Evolutionary conservation across 495 filamentous ascomycete genomes (phyloP), one percentile per base, ranked within the genome.

Genomic region (Melanomma pulvis-pyrius): DNA sequence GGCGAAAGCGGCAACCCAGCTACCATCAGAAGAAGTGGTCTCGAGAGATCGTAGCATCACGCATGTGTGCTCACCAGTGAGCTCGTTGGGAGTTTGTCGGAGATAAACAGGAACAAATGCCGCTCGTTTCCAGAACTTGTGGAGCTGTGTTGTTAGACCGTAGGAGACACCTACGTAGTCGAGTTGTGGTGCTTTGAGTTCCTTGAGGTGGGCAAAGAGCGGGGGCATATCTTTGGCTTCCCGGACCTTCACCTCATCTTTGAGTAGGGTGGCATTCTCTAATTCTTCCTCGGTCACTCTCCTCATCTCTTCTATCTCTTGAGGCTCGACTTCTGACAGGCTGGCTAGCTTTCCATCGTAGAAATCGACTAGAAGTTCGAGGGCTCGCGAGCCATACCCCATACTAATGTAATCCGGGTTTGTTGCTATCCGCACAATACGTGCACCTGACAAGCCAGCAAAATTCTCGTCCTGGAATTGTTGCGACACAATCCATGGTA

Each of bases 401-500:
- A 96, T 97, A 51, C 82, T 84, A n/a, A 82, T 82, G 70, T 96
- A 97, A 52, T 98, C 93, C 0, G 96, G 96, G 74, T 97, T 96
- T 0, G 94, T 97, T 7, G 96, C 96, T 63, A 99, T 98, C 22
- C 96, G 88, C 28, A 99, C 92, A 46, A 99, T 80, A 30, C 96
- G 86, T 34, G 93, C 96, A 39, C 96, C 96, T 7, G 92, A 97
- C 17, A 98, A 84, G 61, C 90, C 88, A 25, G 94, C 94, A 70
- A 99, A 99, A 59, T 96, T 91, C 68, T 96, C 92, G 71, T 99
- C 96, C 74, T 98, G 96, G 80, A 97, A 99, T 76, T 99, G 96
- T 75, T 98, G 94, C 74, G 90, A 93, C 58, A 99, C 90, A 46
- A 98, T 84, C 96, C 96, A 99, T 1, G 96, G 96, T 55, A 99